Evolutionary conservation across 2,329 filamentous ascomycete genomes (phyloP).

Genomic region (Aphanocladium album): DNA sequence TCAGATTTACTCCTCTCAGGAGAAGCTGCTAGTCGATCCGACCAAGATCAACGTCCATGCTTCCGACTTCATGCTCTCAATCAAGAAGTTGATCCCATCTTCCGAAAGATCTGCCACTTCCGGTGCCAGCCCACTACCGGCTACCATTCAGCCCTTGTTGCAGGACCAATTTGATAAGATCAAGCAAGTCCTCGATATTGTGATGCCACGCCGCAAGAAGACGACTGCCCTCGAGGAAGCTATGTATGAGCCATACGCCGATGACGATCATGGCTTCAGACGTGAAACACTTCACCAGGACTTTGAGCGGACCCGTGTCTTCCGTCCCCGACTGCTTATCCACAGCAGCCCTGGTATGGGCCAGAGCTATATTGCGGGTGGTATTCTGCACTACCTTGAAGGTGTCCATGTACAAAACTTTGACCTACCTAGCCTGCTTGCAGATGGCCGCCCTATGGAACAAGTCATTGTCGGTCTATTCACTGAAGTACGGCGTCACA

Average conservation of each 20-base stretch:
- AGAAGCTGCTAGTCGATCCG: conserved; percentile 85
- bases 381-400: conserved; percentile 85
- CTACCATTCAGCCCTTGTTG: conserved; percentile 75
- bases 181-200: conserved; percentile 61
- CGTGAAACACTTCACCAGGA: conserved; percentile 70
- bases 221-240: conserved; percentile 90
- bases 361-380: conserved; percentile 80
- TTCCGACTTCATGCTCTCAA: conserved; percentile 94
- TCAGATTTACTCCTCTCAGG: conserved; percentile 86
- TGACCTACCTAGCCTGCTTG: conserved; percentile 80
- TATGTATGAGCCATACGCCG: conserved; percentile 80
- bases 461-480: conserved; percentile 88
- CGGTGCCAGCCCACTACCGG: conserved; percentile 74
- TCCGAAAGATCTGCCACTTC: conserved; percentile 87
- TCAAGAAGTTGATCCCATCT: conserved; percentile 94
- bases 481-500: conserved; percentile 86
- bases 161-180: conserved; percentile 67
- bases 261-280: conserved; percentile 77
- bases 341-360: conserved; percentile 85
- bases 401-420: conserved; percentile 93
- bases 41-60: conserved; percentile 79
- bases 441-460: conserved; percentile 77
- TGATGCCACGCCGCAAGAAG: conserved; percentile 80
- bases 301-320: conserved; percentile 84
- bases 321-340: conserved; percentile 81